A percentile compares a stretch with the other conserved stretches of the same genome.
phyloP scores from a whole-genome alignment of 2,329 filamentous ascomycete species.

The Aspergillus hiratsukae region DNA sequence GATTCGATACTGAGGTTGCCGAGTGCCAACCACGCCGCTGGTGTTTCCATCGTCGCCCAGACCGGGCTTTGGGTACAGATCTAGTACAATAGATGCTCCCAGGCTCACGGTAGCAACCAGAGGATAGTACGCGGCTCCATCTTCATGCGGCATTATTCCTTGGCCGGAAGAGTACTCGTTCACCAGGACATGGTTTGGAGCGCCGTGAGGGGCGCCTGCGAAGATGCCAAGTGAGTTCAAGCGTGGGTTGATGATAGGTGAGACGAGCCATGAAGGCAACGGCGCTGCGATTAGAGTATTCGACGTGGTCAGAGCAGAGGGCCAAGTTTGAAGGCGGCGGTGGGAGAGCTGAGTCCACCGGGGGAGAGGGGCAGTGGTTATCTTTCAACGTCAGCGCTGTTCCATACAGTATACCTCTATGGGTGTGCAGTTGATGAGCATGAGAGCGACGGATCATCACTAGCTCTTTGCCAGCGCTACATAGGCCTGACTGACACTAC shows the following conservation, averaged over 20 bases:
- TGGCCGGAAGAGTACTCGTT: constrained; percentile 87
- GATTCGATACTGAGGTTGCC: constrained; percentile 51
- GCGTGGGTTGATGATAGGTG: constrained; percentile 61
- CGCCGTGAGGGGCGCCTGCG: constrained; percentile 62
- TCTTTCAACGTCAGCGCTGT: constrained; percentile 34
- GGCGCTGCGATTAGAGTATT: constrained; percentile 68
- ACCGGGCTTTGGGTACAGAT: constrained; percentile 62
- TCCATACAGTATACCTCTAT: not conserved
- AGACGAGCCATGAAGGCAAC: constrained; percentile 69
- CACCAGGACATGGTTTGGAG: constrained; percentile 85
- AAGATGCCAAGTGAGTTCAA: constrained; percentile 50
- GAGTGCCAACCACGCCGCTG: constrained; percentile 11
- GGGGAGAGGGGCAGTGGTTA: constrained; percentile 59
- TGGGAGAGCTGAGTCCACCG: constrained; percentile 86
- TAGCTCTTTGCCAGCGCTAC: not conserved
- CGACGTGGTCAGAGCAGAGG: constrained; percentile 69
- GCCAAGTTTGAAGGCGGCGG: constrained; percentile 85
- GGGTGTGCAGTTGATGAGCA: not conserved
- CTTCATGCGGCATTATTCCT: constrained; percentile 97
- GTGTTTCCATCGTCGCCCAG: constrained; percentile 17
- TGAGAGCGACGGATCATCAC: not conserved
- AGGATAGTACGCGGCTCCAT: constrained; percentile 80
- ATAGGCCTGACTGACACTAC: not conserved
- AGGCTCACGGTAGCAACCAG: constrained; percentile 90
- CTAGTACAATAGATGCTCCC: constrained; percentile 70